Percentiles rank a stretch among this genome's conserved stretches.
Conservation (phyloP, 139 green algal species). For the Asterochloris sp. region DNA sequence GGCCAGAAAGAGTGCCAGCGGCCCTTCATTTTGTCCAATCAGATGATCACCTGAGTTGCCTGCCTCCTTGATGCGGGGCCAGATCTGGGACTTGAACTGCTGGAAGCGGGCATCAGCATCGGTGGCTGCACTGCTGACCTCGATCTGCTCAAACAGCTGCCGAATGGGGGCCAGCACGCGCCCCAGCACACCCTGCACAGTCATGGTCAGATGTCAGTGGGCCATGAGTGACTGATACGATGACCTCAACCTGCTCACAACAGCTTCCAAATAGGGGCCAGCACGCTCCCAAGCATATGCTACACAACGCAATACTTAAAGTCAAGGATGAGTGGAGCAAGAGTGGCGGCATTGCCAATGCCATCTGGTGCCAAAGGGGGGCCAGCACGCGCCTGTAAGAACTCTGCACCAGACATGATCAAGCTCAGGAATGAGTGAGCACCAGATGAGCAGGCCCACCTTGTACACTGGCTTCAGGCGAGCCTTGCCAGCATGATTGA, state of each 20-base stretch:
- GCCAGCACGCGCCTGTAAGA: slow-evolving; percentile 42
- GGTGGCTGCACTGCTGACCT: slow-evolving; percentile 22
- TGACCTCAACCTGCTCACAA: no score
- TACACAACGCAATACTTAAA: no score
- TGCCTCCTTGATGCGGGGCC: slow-evolving; percentile 68
- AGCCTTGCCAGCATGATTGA: slow-evolving; percentile 50
- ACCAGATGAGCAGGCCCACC: slow-evolving; percentile 1
- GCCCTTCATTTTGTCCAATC: neutral
- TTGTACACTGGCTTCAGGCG: slow-evolving; percentile 35
- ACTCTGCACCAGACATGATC: slow-evolving; percentile 31
- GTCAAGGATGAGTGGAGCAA: no score
- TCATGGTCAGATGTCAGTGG: no score
- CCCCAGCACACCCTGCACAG: slow-evolving; percentile 63
- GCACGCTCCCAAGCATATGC: no score
- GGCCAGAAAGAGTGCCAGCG: neutral
- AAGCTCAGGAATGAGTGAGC: neutral
- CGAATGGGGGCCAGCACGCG: slow-evolving; percentile 36
- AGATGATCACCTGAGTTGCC: slow-evolving; percentile 19
- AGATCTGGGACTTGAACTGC: slow-evolving; percentile 76
- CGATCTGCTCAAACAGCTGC: slow-evolving; percentile 89
- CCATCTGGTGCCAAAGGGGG: no score
- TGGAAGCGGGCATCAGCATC: slow-evolving; percentile 74
- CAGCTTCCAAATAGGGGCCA: no score
- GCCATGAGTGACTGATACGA: no score
- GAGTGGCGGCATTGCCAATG: no score